These are phyloP conservation scores for Plasmodium fragile DNA, from an alignment of 169 alveolate genomes.

Conservation along the genomic window DNA sequence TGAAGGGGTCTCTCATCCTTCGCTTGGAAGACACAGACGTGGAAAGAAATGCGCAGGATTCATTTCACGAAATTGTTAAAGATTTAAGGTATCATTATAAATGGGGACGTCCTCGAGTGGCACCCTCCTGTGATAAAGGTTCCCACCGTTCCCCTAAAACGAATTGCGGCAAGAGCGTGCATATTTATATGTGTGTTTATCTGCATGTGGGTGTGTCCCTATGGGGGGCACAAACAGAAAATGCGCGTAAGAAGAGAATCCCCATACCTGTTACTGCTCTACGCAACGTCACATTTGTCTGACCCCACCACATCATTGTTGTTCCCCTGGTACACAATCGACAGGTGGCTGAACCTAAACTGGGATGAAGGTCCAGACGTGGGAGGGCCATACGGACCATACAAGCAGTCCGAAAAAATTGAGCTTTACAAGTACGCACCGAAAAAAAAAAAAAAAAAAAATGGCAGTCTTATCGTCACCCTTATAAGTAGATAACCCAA, in stretches of 20 bases:
- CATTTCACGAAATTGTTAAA: constrained; percentile 75
- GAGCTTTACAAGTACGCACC: constrained; percentile 27
- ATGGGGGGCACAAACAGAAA: neutral
- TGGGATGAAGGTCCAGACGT: constrained; percentile 89
- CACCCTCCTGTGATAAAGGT: neutral
- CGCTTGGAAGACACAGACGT: constrained; percentile 89
- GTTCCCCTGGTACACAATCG: neutral
- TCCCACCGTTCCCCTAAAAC: neutral
- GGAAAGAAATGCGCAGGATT: constrained; percentile 69
- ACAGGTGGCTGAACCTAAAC: constrained; percentile 86
- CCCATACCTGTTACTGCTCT: neutral
- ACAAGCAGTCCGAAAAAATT: constrained; percentile 79
- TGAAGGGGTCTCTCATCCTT: constrained; percentile 80
- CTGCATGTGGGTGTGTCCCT: neutral
- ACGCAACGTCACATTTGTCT: neutral
- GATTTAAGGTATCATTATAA: constrained; percentile 80
- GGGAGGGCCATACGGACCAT: constrained; percentile 83
- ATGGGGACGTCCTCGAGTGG: neutral
- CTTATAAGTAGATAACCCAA: neutral
- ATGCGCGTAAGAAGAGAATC: neutral
- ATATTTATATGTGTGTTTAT: neutral
- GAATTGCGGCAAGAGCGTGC: neutral
- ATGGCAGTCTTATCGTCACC: neutral
- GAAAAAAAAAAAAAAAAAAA: neutral
- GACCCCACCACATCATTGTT: neutral